Evolutionary conservation across 352 stramenopile species (phyloP).

Genomic region (Pythium apleroticum): DNA sequence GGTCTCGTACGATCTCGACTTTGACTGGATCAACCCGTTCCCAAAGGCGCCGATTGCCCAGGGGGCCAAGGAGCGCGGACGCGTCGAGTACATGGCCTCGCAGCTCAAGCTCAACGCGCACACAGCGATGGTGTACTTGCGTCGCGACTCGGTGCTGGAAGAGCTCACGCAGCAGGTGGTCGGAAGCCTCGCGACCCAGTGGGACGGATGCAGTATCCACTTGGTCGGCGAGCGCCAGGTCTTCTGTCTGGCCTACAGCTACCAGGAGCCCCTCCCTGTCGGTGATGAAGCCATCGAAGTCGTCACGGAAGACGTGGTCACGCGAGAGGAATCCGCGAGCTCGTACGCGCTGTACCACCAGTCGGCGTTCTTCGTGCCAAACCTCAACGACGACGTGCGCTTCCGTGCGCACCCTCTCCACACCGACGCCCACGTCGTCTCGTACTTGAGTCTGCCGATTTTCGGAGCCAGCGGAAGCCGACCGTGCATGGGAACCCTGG

Average conservation of each 20-base stretch:
- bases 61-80: slow-evolving; percentile 34
- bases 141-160: slow-evolving; percentile 52
- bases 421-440: slow-evolving; percentile 56
- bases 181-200: slow-evolving; percentile 52
- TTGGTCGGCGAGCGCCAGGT: slow-evolving; percentile 56
- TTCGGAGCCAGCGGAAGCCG: slow-evolving; percentile 39
- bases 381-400: slow-evolving; percentile 58
- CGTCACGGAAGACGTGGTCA: slow-evolving; percentile 52
- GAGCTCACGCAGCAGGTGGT: slow-evolving; percentile 49
- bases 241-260: slow-evolving; percentile 58
- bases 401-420: slow-evolving; percentile 69
- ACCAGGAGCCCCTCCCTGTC: slow-evolving; percentile 37
- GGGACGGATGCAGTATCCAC: slow-evolving; percentile 72
- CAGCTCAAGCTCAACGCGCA: slow-evolving; percentile 61
- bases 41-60: slow-evolving; percentile 60
- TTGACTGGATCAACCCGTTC: slow-evolving; percentile 77
- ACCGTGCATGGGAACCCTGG: slow-evolving; percentile 61
- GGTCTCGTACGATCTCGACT: slow-evolving; percentile 70
- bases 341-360: slow-evolving; percentile 67
- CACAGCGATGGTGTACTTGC: slow-evolving; percentile 53
- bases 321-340: slow-evolving; percentile 67
- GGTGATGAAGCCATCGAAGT: slow-evolving; percentile 37
- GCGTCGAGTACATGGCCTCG: slow-evolving; percentile 53
- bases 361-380: slow-evolving; percentile 64
- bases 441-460: slow-evolving; percentile 71